A percentile compares a stretch with the other conserved stretches of the same genome.
Evolutionary conservation across 2,329 filamentous ascomycete genomes (phyloP).

Genomic region (Aspergillus sp.): DNA sequence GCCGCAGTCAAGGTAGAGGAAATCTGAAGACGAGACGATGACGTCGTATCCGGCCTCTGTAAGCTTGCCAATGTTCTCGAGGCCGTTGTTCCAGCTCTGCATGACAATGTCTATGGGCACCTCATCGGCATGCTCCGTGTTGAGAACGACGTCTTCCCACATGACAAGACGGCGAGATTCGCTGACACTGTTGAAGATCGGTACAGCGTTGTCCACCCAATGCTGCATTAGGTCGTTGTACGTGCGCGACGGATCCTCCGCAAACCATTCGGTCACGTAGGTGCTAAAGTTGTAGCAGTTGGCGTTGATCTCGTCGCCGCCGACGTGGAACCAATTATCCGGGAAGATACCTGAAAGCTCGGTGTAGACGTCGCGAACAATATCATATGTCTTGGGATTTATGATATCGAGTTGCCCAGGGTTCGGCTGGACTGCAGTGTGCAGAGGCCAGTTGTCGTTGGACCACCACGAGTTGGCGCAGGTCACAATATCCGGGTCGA

Average conservation of each 20-base stretch:
- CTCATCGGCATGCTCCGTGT: constrained; percentile 49
- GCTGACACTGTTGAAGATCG: constrained; percentile 52
- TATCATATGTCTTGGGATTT: constrained; percentile 60
- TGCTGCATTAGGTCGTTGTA: constrained; percentile 59
- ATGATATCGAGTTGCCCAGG: constrained; percentile 62
- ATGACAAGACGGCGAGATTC: constrained; percentile 58
- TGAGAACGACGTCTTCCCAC: constrained; percentile 61
- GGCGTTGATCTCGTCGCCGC: constrained; percentile 59
- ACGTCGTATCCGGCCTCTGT: constrained; percentile 57
- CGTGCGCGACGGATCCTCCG: constrained; percentile 53
- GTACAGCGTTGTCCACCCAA: constrained; percentile 58
- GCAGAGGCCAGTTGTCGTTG: constrained; percentile 59
- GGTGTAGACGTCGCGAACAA: constrained; percentile 59
- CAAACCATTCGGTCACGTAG: constrained; percentile 55
- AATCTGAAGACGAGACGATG: constrained; percentile 61
- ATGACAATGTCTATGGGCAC: constrained; percentile 58
- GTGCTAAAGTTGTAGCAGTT: constrained; percentile 63
- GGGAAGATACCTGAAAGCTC: constrained; percentile 57
- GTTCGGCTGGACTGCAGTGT: constrained; percentile 62
- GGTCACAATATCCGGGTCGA: constrained; percentile 61
- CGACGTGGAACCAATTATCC: constrained; percentile 61
- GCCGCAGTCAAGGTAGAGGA: constrained; percentile 62
- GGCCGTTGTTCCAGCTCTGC: constrained; percentile 61
- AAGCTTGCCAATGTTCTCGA: constrained; percentile 57
- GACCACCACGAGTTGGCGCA: constrained; percentile 65